A percentile compares a stretch with the other conserved stretches of the same genome.
These are phyloP conservation scores for Pontederia paniculata DNA, from an alignment of 176 grass and related monocot species.

Conservation along the genomic window DNA sequence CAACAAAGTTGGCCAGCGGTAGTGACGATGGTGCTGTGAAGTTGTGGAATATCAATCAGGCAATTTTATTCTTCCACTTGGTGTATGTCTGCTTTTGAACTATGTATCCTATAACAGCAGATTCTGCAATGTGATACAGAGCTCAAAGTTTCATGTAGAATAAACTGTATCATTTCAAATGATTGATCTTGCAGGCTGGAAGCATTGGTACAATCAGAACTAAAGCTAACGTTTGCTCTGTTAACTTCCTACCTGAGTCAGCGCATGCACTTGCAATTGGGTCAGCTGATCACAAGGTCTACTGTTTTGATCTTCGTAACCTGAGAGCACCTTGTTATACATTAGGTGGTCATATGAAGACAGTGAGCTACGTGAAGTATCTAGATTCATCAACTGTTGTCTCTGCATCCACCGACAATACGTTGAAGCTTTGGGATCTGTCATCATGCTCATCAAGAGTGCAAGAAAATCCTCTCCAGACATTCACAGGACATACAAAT, in stretches of 20 bases:
- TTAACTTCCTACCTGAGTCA: conserved; percentile 89
- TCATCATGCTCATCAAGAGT: conserved; percentile 30
- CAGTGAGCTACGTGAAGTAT: conserved; percentile 93
- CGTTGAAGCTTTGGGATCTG: conserved; percentile 85
- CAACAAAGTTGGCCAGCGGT: conserved; percentile 89
- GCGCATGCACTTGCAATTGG: conserved; percentile 59
- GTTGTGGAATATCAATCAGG: conserved; percentile 99
- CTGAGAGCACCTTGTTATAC: conserved; percentile 68
- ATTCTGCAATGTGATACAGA: neutral
- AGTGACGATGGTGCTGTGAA: conserved; percentile 92
- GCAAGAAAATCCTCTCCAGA: conserved; percentile 53
- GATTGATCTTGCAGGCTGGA: conserved; percentile 54
- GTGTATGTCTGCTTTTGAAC: conserved; percentile 64
- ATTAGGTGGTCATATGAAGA: conserved; percentile 71
- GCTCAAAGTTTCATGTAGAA: too few relatives aligned
- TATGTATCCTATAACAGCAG: conserved; percentile 36
- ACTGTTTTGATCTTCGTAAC: conserved; percentile 89
- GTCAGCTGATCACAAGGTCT: conserved; percentile 88
- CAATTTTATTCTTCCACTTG: conserved; percentile 75
- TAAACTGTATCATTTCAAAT: neutral
- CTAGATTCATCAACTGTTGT: conserved; percentile 61
- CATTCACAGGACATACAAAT: conserved; percentile 88
- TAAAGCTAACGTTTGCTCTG: conserved; percentile 92
- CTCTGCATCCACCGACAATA: conserved; percentile 81
- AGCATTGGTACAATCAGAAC: conserved; percentile 85